Conservation (phyloP, 352 stramenopile species). For the Phytopythium oedochilum region DNA sequence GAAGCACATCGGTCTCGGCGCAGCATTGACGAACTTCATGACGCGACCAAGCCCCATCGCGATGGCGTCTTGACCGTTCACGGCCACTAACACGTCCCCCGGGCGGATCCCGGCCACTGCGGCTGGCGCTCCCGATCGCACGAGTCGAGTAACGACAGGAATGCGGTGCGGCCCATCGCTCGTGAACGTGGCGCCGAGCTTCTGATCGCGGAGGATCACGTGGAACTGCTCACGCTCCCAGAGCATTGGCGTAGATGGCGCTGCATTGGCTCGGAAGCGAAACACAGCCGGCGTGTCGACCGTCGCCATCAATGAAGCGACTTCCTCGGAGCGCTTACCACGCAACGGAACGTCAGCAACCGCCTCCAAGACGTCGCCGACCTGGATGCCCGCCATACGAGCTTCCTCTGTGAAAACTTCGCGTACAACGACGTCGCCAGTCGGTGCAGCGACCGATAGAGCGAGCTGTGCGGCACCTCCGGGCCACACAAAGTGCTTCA, state of each 20-base stretch:
- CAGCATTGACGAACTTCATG: conserved; percentile 29
- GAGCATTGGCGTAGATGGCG: conserved; percentile 7
- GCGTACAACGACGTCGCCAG: conserved; percentile 2
- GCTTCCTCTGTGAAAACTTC: conserved; percentile 1
- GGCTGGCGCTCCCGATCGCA: not conserved
- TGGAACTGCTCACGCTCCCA: conserved; percentile 29
- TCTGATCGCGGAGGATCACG: conserved; percentile 27
- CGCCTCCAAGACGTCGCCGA: conserved; percentile 51
- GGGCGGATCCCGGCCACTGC: conserved; percentile 13
- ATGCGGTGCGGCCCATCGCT: conserved; percentile 37
- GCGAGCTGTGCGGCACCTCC: conserved; percentile 15
- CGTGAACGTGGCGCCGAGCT: conserved; percentile 40
- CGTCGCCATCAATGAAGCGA: conserved; percentile 24
- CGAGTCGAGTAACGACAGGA: conserved; percentile 40
- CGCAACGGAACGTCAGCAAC: conserved; percentile 29
- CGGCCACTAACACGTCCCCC: conserved; percentile 48
- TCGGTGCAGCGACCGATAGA: conserved; percentile 20
- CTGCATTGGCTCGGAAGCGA: conserved; percentile 30
- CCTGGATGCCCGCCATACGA: conserved; percentile 26
- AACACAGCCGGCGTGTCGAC: conserved; percentile 27
- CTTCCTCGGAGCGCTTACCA: conserved; percentile 28
- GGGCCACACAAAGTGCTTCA: conserved; percentile 51
- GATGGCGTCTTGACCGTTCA: conserved; percentile 50
- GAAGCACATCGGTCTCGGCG: conserved; percentile 31
- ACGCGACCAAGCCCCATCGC: conserved; percentile 29